A percentile compares a stretch with the other conserved stretches of the same genome.
Evolutionary conservation across 345 rosid species (phyloP).

Genomic region (Rhizophora mangle): DNA sequence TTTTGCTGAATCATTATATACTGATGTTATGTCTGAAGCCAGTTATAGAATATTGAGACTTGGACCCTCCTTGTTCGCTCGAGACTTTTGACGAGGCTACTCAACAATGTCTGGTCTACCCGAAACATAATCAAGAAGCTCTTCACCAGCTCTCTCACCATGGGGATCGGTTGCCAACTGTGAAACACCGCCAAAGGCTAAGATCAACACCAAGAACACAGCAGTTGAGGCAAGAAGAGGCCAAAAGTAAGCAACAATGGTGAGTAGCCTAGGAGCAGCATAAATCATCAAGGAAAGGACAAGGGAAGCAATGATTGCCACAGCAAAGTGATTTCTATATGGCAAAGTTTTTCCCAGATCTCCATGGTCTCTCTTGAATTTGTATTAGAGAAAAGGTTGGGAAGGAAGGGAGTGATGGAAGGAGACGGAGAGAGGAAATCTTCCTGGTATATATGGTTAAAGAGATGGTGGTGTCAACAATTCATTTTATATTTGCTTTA

Average conservation of each 20-base stretch:
- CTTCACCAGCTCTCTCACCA: slow-evolving; percentile 47
- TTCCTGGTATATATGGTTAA: background rate
- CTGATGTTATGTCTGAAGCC: too few relatives aligned
- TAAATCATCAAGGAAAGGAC: slow-evolving; percentile 36
- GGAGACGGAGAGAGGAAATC: background rate
- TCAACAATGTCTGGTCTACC: slow-evolving; percentile 32
- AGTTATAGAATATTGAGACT: too few relatives aligned
- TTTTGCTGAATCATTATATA: too few relatives aligned
- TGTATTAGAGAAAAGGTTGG: background rate
- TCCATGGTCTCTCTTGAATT: slow-evolving; percentile 37
- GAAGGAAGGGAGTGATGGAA: slow-evolving; percentile 12
- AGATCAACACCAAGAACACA: slow-evolving; percentile 48
- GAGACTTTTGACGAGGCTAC: slow-evolving; percentile 18
- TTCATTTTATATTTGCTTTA: slow-evolving; percentile 4
- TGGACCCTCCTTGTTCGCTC: background rate
- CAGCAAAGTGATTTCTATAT: slow-evolving; percentile 45
- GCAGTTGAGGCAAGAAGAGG: slow-evolving; percentile 88
- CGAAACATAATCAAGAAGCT: slow-evolving; percentile 64
- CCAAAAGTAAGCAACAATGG: slow-evolving; percentile 66
- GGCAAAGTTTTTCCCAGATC: slow-evolving; percentile 51
- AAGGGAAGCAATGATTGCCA: slow-evolving; percentile 31
- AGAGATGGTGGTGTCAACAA: background rate
- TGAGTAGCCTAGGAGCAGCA: slow-evolving; percentile 56
- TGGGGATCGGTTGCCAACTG: slow-evolving; percentile 36
- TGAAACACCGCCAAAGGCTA: slow-evolving; percentile 64